phyloP scores from a whole-genome alignment of 257 asterid species.

The Solanum virginianum region DNA sequence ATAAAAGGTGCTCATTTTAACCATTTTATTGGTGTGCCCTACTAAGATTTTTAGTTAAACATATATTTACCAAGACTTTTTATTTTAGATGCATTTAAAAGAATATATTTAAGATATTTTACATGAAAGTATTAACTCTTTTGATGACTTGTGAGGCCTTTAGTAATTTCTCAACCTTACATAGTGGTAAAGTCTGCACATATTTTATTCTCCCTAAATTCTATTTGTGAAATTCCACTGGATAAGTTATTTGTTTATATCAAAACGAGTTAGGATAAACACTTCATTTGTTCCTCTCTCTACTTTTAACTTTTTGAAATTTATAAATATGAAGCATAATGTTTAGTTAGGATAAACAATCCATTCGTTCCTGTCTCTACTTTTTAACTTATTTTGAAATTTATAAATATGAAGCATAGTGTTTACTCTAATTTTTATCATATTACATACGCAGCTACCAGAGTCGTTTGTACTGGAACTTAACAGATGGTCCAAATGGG shows the following conservation, averaged over 20 bases:
- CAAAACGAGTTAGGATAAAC: not conserved
- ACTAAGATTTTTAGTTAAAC: too few relatives aligned
- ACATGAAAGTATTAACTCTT: too few relatives aligned
- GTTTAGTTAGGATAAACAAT: not conserved
- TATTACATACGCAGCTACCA: too few relatives aligned
- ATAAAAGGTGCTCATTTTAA: too few relatives aligned
- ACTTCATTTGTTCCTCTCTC: not conserved
- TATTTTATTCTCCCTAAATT: too few relatives aligned
- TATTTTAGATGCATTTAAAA: not conserved
- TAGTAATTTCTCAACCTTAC: too few relatives aligned
- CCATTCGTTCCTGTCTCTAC: not conserved
- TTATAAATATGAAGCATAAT: not conserved
- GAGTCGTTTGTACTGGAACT: not conserved
- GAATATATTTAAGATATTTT: too few relatives aligned
- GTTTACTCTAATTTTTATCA: not conserved
- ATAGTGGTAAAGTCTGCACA: too few relatives aligned
- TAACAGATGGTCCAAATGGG: not conserved
- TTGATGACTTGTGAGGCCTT: too few relatives aligned
- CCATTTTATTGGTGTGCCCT: too few relatives aligned
- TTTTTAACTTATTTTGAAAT: not conserved
- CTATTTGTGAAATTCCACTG: too few relatives aligned
- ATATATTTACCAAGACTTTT: not conserved
- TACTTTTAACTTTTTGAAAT: not conserved
- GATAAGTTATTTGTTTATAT: too few relatives aligned
- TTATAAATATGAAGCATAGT: not conserved